Evolutionary conservation across 257 asterid genomes (phyloP).

Genomic region (Henckelia pumila): DNA sequence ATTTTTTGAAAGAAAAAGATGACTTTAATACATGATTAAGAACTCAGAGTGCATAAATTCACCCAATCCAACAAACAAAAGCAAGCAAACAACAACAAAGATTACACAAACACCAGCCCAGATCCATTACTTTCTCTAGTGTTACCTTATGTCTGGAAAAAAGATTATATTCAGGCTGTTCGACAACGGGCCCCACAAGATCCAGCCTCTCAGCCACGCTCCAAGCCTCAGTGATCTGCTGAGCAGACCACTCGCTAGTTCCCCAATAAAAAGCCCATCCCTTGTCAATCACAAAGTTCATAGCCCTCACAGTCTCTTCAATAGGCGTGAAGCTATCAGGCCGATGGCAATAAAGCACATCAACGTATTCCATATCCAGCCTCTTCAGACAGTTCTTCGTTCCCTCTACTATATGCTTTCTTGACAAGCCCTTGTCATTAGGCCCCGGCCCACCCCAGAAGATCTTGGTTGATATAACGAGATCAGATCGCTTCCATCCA

Average conservation of each 20-base stretch:
- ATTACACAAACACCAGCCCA: slow-evolving; percentile 4
- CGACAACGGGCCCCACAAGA: slow-evolving; percentile 94
- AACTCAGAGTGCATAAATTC: not conserved
- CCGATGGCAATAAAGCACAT: slow-evolving; percentile 76
- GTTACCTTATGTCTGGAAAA: slow-evolving; percentile 81
- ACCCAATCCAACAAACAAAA: not conserved
- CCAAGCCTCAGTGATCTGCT: slow-evolving; percentile 99
- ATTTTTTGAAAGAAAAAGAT: not conserved
- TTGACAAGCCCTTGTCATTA: slow-evolving; percentile 85
- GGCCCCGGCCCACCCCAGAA: slow-evolving; percentile 99
- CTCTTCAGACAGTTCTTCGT: slow-evolving; percentile 72
- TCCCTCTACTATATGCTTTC: slow-evolving; percentile 89
- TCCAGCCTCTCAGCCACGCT: slow-evolving; percentile 75
- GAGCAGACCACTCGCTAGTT: slow-evolving; percentile 97
- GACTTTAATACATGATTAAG: not conserved
- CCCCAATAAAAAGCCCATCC: slow-evolving; percentile 99
- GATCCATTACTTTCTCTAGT: not conserved
- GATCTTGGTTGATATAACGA: slow-evolving; percentile 92
- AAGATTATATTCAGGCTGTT: slow-evolving; percentile 95
- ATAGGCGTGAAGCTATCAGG: slow-evolving; percentile 80
- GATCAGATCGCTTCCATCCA: slow-evolving; percentile 91
- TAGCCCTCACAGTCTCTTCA: slow-evolving; percentile 97
- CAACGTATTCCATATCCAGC: slow-evolving; percentile 90
- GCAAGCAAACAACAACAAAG: not conserved
- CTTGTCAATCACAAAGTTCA: slow-evolving; percentile 89